Percentiles rank a stretch among this genome's conserved stretches.
Conservation (phyloP, 179 eudicot species). For the Beta macrorhiza region DNA sequence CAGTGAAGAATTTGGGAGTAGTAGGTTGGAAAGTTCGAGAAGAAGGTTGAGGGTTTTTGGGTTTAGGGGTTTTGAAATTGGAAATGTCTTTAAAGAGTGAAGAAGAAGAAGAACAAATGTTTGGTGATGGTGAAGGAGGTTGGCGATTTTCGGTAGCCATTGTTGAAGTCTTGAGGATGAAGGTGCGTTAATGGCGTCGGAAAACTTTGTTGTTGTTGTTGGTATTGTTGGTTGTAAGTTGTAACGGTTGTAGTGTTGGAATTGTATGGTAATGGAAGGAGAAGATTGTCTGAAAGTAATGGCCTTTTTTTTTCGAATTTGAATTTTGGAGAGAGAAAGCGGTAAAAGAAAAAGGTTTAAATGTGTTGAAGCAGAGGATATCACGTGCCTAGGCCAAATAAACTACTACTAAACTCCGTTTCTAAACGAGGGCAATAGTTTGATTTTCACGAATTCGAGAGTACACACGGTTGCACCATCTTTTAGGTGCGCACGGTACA, state of each 20-base stretch:
- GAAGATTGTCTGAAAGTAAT: slow-evolving; percentile 13
- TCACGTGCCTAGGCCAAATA: too few species aligned
- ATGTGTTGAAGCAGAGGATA: too few species aligned
- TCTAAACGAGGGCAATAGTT: too few species aligned
- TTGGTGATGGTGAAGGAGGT: slow-evolving; percentile 28
- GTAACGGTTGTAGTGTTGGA: not conserved
- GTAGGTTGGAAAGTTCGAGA: slow-evolving; percentile 34
- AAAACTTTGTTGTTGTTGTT: not conserved
- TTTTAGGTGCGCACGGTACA: too few species aligned
- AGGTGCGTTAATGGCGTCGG: not conserved
- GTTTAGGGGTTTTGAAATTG: slow-evolving; percentile 78
- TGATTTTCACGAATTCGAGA: too few species aligned
- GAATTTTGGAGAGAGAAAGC: slow-evolving; percentile 21
- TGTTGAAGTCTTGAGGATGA: slow-evolving; percentile 10
- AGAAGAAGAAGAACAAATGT: slow-evolving; percentile 31
- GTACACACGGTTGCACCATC: too few species aligned
- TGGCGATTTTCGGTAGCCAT: slow-evolving; percentile 18
- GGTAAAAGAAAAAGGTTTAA: not conserved
- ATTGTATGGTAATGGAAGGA: not conserved
- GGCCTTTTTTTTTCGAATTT: slow-evolving; percentile 17
- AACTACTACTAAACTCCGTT: too few species aligned
- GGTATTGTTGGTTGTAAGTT: too few species aligned
- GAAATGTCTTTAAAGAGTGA: slow-evolving; percentile 71
- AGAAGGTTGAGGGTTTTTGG: slow-evolving; percentile 15
- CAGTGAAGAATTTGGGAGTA: slow-evolving; percentile 73